Conservation (phyloP, 306 rosid genomes). For the Vicia villosa region DNA sequence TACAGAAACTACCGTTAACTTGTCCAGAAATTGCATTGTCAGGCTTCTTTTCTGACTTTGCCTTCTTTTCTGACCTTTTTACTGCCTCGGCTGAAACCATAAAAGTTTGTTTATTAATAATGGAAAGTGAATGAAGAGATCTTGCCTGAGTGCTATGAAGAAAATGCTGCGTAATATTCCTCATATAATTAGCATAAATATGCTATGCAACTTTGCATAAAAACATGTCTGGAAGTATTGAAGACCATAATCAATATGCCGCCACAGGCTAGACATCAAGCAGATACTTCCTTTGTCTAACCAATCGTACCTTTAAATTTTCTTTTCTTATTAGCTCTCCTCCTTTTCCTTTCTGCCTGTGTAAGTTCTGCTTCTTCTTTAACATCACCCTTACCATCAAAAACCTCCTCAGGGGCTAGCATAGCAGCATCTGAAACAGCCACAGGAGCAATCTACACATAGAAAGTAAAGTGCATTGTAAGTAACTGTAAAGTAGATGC, state of each 20-base stretch:
- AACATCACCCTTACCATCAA: constrained; percentile 86
- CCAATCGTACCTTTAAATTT: constrained; percentile 69
- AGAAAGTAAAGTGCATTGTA: constrained; percentile 39
- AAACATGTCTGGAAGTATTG: constrained; percentile 4
- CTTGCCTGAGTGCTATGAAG: background rate
- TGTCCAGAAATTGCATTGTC: constrained; percentile 33
- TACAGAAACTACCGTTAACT: constrained; percentile 48
- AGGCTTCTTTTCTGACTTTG: constrained; percentile 48
- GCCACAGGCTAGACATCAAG: constrained; percentile 22
- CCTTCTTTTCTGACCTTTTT: constrained; percentile 53
- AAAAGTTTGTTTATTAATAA: constrained; percentile 30
- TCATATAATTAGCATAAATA: constrained; percentile 1
- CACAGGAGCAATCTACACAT: constrained; percentile 83
- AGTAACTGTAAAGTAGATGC: constrained; percentile 18
- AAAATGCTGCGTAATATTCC: constrained; percentile 33
- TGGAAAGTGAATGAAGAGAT: constrained; percentile 21
- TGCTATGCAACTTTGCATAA: constrained; percentile 19
- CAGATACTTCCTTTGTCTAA: constrained; percentile 14
- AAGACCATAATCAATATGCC: background rate
- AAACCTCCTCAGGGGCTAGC: constrained; percentile 99
- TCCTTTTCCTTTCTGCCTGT: constrained; percentile 83
- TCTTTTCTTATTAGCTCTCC: constrained; percentile 91
- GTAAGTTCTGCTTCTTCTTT: constrained; percentile 92
- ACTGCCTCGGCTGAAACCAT: constrained; percentile 60
- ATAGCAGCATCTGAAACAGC: constrained; percentile 97